Conservation (phyloP, 2,329 filamentous ascomycete genomes). For the Cercospora zeae-maydis region DNA sequence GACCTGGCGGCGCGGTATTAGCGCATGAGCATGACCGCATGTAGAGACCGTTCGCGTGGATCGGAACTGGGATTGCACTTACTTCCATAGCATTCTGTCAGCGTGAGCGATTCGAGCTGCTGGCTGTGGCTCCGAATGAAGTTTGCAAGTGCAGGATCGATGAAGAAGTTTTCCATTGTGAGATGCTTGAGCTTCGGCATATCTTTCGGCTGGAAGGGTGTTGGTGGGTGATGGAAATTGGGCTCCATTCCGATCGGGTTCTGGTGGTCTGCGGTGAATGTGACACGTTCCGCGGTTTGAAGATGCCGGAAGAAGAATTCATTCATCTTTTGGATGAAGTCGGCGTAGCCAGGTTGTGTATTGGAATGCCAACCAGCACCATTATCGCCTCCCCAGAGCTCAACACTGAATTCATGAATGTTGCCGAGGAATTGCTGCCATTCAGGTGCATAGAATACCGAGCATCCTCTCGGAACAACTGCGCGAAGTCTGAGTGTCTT, state of each 20-base stretch:
- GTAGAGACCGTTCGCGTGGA: background rate
- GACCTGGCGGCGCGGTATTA: background rate
- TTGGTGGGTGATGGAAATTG: background rate
- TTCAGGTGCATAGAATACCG: background rate
- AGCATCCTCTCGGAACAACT: conserved; percentile 3
- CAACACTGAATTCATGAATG: background rate
- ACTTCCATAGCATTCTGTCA: conserved; percentile 3
- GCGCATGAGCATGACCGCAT: background rate
- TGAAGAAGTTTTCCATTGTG: conserved; percentile 6
- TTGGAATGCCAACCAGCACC: conserved; percentile 9
- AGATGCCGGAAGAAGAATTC: conserved; percentile 10
- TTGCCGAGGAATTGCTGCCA: background rate
- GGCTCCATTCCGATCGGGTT: background rate
- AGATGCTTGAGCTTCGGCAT: conserved; percentile 6
- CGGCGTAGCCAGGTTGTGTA: conserved; percentile 1
- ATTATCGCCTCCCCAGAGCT: conserved; percentile 10
- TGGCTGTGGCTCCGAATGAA: background rate
- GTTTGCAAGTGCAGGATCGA: conserved; percentile 4
- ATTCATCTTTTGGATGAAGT: conserved; percentile 1
- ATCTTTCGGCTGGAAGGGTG: background rate
- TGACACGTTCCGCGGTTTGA: background rate
- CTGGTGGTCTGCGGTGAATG: background rate
- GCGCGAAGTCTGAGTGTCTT: background rate
- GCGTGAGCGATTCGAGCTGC: background rate
- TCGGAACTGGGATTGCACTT: background rate